Percentiles rank a stretch among this genome's conserved stretches.
Conservation (phyloP, 768 basidiomycete genomes). For the Collybia sp. region DNA sequence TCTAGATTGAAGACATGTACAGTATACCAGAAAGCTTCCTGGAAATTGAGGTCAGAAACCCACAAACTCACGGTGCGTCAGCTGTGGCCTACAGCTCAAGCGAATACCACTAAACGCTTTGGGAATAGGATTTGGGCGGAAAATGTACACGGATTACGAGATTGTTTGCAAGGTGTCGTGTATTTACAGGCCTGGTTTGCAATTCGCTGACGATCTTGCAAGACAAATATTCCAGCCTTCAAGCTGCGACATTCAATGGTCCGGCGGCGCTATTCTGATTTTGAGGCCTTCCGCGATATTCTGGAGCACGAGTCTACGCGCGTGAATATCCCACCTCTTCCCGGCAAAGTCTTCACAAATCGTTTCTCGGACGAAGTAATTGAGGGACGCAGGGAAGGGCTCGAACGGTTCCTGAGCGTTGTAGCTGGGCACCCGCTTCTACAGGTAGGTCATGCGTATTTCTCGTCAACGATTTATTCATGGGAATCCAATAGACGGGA, state of each 20-base stretch:
- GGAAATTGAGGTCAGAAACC: conserved; percentile 96
- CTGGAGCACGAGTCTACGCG: conserved; percentile 95
- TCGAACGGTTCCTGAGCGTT: conserved; percentile 92
- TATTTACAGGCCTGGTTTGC: not conserved
- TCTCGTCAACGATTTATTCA: not conserved
- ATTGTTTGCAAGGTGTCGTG: conserved; percentile 86
- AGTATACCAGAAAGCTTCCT: conserved; percentile 94
- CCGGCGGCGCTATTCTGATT: conserved; percentile 86
- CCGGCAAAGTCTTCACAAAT: conserved; percentile 98
- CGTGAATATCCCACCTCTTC: conserved; percentile 95
- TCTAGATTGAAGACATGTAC: conserved; percentile 97
- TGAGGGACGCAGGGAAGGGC: conserved; percentile 83
- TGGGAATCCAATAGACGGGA: conserved; percentile 61
- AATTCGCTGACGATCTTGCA: not conserved
- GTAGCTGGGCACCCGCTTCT: conserved; percentile 96
- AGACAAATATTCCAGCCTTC: conserved; percentile 99
- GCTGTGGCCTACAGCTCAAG: not conserved
- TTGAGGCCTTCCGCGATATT: conserved; percentile 96
- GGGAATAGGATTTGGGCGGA: conserved; percentile 80
- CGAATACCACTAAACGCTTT: conserved; percentile 1
- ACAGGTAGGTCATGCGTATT: conserved; percentile 54
- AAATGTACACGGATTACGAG: conserved; percentile 99
- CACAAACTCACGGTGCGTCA: conserved; percentile 87
- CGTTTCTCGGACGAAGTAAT: conserved; percentile 98
- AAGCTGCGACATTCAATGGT: conserved; percentile 92